Evolutionary conservation across 805 yeast genomes (phyloP).

Genomic region (Nematodospora valgi): DNA sequence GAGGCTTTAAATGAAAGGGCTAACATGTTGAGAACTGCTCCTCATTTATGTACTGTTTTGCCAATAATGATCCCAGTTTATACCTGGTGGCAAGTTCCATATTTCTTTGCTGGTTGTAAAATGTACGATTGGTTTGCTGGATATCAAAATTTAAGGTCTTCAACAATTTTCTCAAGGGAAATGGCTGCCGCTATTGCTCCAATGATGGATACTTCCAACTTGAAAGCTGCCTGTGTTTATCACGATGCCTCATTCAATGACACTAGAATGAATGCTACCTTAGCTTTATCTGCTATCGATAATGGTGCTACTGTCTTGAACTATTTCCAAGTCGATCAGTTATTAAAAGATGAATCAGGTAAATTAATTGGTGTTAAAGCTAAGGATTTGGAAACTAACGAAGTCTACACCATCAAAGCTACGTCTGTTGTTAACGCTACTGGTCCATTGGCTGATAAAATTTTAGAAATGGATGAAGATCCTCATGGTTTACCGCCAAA

Average conservation of each 20-base stretch:
- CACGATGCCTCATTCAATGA: constrained; percentile 96
- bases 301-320: constrained; percentile 88
- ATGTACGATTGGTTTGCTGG: constrained; percentile 94
- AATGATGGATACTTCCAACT: constrained; percentile 70
- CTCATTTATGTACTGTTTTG: constrained; percentile 79
- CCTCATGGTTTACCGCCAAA: constrained; percentile 62
- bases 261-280: constrained; percentile 80
- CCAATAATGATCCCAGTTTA: constrained; percentile 97
- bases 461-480: constrained; percentile 82
- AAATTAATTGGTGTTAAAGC: constrained; percentile 76
- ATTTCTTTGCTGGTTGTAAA: constrained; percentile 87
- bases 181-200: constrained; percentile 77
- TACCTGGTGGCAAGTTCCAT: constrained; percentile 93
- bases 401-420: constrained; percentile 58
- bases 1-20: constrained; percentile 40
- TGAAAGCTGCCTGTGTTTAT: constrained; percentile 89
- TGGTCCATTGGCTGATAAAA: constrained; percentile 85
- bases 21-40: constrained; percentile 84
- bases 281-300: constrained; percentile 82
- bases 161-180: constrained; percentile 67
- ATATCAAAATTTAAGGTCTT: constrained; percentile 71
- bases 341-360: constrained; percentile 59
- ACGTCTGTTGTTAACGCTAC: constrained; percentile 86
- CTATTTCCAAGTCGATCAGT: constrained; percentile 76
- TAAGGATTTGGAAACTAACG: constrained; percentile 65